Base-by-base conservation (phyloP, 768 basidiomycete species). In the Tylopilus rubrobrunneus region DNA sequence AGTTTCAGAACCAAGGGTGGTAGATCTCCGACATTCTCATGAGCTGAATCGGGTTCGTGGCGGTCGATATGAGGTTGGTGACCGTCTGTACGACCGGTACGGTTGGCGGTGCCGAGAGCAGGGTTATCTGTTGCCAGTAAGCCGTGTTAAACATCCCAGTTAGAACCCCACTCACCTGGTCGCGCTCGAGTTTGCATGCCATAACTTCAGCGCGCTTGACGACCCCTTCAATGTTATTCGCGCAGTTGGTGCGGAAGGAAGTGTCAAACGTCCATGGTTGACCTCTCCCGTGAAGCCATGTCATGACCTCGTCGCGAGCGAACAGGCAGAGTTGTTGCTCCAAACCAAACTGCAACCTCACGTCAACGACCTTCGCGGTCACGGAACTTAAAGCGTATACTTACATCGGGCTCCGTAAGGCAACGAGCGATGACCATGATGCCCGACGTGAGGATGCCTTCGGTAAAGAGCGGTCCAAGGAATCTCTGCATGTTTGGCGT, bases 401-500 rank as follows among this genome's bases (percentile, higher is more conserved):
- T 55, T 58, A 92, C 93, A 78, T 98, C 94, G 17, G 94, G 93
- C 64, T 93, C 88, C 5, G 92, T 93, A 44, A 99, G 76, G 56
- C 87, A 87, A 46, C 93, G 82, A 6, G 86, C 94, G 49, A 99
- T 93, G 2, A 94, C 89, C 79, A 97, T 88, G 48, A 96, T 84
- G 5, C 89, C 85, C 8, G 89, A 81, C 0, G 91, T 85, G 40
- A 99, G 74, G 36, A 97, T 73, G 8, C 96, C 97, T 68, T 99
- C 97, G 1, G 86, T 89, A 40, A 90, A 87, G 50, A 92, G 81
- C 2, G 89, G 87, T 1, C 92, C 92, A 36, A 98, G 73, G 75
- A 99, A 95, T 57, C 82, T 79, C 71, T 99, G 97, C 76, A 99
- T 83, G 71, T 97, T 98, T 4, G 94, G 94, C 5, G 97, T 98